Conservation (phyloP, 371 early-diverging fungal genomes). For the Mucor circinelloides region DNA sequence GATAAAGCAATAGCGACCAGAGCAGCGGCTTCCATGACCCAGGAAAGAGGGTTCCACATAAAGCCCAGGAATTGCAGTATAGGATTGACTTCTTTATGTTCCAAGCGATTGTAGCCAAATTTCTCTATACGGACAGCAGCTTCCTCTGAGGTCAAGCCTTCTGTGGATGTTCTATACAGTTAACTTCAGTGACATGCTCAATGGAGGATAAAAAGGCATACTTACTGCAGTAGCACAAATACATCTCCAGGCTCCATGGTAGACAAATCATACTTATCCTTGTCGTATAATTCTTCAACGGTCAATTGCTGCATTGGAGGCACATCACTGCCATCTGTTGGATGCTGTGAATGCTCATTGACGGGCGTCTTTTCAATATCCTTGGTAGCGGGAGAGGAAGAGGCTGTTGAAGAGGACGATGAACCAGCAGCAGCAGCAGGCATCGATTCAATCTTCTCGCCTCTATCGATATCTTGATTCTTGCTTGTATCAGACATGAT, state of each 20-base stretch:
- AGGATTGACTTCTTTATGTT: constrained; percentile 73
- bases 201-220: not conserved
- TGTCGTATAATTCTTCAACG: constrained; percentile 75
- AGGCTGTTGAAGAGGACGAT: not conserved
- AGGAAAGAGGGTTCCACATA: constrained; percentile 74
- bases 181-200: not conserved
- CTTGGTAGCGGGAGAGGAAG: not conserved
- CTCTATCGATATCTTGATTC: not conserved
- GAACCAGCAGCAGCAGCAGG: no score
- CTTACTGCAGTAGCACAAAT: constrained; percentile 64
- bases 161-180: constrained; percentile 41
- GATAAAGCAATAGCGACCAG: constrained; percentile 64
- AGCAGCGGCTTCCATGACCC: constrained; percentile 74
- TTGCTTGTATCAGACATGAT: not conserved
- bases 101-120: constrained; percentile 67
- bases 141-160: constrained; percentile 57
- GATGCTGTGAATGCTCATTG: not conserved
- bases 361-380: not conserved
- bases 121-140: constrained; percentile 57
- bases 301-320: constrained; percentile 50
- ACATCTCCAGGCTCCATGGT: constrained; percentile 71
- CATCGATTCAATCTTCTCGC: not conserved
- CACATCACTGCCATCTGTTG: not conserved
- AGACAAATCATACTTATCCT: constrained; percentile 76
- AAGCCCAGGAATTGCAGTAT: constrained; percentile 79